phyloP scores from a whole-genome alignment of 2,329 filamentous ascomycete species.

The Sporothrix humicola region DNA sequence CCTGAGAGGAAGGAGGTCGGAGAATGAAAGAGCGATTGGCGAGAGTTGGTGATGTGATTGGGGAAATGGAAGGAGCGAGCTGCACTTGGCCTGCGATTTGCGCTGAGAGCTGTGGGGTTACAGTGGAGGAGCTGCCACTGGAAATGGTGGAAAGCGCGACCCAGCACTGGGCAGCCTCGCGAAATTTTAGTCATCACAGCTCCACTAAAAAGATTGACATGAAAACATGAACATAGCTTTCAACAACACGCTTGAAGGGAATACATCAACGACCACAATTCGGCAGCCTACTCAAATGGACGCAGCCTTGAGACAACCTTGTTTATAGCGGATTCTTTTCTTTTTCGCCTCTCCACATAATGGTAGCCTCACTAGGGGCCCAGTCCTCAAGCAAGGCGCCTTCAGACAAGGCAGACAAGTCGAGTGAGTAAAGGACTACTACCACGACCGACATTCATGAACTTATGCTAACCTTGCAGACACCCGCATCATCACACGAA shows the following conservation, averaged over 20 bases:
- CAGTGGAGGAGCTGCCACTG: constrained; percentile 10
- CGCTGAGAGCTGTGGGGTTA: neutral
- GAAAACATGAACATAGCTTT: neutral
- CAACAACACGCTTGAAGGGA: neutral
- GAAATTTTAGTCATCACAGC: constrained; percentile 6
- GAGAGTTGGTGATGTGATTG: constrained; percentile 12
- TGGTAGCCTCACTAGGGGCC: neutral
- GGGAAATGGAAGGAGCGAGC: constrained; percentile 5
- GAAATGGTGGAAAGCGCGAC: too few relatives aligned
- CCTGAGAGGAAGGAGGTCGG: constrained; percentile 10
- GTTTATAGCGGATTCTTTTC: neutral
- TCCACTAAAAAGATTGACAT: constrained; percentile 2
- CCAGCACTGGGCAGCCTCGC: too few relatives aligned
- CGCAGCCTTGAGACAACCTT: neutral
- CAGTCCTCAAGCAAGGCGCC: neutral
- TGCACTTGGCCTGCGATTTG: too few relatives aligned
- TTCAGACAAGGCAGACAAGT: neutral
- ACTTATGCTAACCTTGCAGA: too few relatives aligned
- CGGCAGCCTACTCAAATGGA: constrained; percentile 10
- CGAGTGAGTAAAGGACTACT: neutral
- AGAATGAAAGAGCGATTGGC: neutral
- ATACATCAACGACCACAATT: neutral
- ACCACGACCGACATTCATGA: too few relatives aligned
- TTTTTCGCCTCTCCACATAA: neutral
- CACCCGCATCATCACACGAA: neutral